Conservation (phyloP, 2,329 filamentous ascomycete genomes). For the Apiospora aurea region DNA sequence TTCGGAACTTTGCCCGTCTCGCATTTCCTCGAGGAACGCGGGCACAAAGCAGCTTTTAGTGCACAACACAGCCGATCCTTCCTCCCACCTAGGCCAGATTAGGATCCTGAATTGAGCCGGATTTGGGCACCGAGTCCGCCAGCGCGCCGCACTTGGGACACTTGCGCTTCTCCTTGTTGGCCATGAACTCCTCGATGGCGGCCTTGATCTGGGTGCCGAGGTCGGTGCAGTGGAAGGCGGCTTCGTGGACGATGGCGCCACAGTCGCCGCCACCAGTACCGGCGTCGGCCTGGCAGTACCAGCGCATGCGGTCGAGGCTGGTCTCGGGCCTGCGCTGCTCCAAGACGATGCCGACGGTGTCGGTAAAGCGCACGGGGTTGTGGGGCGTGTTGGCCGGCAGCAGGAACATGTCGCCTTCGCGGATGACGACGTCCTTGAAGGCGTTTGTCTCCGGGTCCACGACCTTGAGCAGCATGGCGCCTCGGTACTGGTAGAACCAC, state of each 20-base stretch:
- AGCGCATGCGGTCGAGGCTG: constrained; percentile 80
- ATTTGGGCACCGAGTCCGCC: constrained; percentile 73
- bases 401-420: constrained; percentile 92
- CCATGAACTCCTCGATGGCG: constrained; percentile 83
- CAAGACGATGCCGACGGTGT: constrained; percentile 93
- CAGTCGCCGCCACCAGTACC: constrained; percentile 52
- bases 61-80: neutral
- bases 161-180: constrained; percentile 67
- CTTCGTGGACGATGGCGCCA: constrained; percentile 80
- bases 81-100: constrained; percentile 53
- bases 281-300: constrained; percentile 76
- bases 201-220: constrained; percentile 94
- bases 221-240: constrained; percentile 85
- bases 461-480: constrained; percentile 91
- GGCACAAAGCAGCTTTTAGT: neutral
- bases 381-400: constrained; percentile 95
- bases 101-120: constrained; percentile 65
- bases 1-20: neutral
- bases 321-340: constrained; percentile 80
- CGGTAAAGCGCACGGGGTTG: constrained; percentile 90
- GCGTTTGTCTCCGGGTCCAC: constrained; percentile 67
- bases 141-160: constrained; percentile 80
- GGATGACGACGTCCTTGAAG: constrained; percentile 87
- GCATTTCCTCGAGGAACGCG: neutral
- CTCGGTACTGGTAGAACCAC: constrained; percentile 97